Evolutionary conservation across 495 filamentous ascomycete genomes (phyloP).

Genomic region (Corynascus novoguineensis): DNA sequence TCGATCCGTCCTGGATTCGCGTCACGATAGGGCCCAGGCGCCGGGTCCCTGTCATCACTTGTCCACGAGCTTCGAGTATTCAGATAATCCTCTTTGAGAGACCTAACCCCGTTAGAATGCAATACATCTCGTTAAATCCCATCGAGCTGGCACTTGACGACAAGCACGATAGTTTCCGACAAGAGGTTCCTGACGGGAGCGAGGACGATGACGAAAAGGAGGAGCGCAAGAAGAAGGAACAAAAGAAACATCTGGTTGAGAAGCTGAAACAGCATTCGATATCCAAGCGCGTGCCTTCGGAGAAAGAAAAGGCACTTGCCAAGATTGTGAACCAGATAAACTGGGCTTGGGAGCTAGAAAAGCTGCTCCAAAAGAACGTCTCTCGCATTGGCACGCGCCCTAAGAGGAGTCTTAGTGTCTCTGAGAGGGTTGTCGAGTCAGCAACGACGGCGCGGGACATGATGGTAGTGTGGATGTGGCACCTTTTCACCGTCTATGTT

Average conservation of each 20-base stretch:
- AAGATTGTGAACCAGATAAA: constrained; percentile 93
- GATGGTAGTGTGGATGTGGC: constrained; percentile 59
- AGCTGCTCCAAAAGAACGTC: constrained; percentile 81
- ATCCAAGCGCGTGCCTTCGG: constrained; percentile 63
- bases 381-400: constrained; percentile 71
- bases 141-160: constrained; percentile 86
- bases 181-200: constrained; percentile 39
- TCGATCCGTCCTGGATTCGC: constrained; percentile 66
- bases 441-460: constrained; percentile 78
- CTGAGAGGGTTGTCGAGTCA: constrained; percentile 90
- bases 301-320: constrained; percentile 74
- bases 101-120: constrained; percentile 83
- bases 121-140: constrained; percentile 87
- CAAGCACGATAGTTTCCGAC: constrained; percentile 45
- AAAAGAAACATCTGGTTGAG: constrained; percentile 63
- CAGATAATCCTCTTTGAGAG: constrained; percentile 87
- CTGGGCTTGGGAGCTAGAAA: constrained; percentile 83
- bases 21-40: constrained; percentile 54
- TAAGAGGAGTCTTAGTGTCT: constrained; percentile 83
- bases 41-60: constrained; percentile 65
- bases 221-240: constrained; percentile 47
- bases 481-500: constrained; percentile 68
- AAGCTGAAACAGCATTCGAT: constrained; percentile 88
- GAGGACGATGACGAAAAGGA: constrained; percentile 62
- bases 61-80: constrained; percentile 60